Conservation (phyloP, 2,329 filamentous ascomycete species). For the Ceratocystis ficicola region DNA sequence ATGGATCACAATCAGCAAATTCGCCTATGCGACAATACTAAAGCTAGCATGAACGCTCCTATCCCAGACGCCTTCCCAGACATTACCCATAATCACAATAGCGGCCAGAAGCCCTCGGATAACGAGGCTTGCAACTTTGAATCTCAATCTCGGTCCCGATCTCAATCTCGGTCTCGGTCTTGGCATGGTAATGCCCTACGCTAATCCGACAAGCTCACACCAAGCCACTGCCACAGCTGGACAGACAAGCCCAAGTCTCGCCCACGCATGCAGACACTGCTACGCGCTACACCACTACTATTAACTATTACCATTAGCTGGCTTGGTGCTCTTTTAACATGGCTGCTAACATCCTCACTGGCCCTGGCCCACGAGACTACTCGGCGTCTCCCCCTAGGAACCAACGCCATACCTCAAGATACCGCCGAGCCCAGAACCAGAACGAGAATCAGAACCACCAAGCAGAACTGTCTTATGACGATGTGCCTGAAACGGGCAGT, state of each 20-base stretch:
- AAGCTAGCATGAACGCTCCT: constrained; percentile 5
- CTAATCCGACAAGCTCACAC: constrained; percentile 23
- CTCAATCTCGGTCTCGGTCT: constrained; percentile 30
- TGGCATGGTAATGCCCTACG: constrained; percentile 37
- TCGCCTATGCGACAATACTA: constrained; percentile 24
- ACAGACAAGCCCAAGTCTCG: constrained; percentile 10
- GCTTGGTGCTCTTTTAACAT: constrained; percentile 19
- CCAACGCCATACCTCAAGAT: constrained; percentile 24
- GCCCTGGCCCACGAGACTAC: constrained; percentile 32
- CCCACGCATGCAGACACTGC: neutral
- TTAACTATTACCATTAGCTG: neutral
- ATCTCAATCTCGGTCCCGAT: constrained; percentile 20
- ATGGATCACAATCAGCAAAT: constrained; percentile 13
- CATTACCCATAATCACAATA: neutral
- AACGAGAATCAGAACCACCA: constrained; percentile 28
- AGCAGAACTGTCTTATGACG: constrained; percentile 31
- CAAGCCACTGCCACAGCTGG: constrained; percentile 12
- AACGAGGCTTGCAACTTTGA: constrained; percentile 22
- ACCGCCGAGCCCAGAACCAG: constrained; percentile 22
- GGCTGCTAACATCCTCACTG: constrained; percentile 35
- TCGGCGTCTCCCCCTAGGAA: constrained; percentile 34
- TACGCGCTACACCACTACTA: constrained; percentile 1
- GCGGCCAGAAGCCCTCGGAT: constrained; percentile 13
- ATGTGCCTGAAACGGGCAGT: constrained; percentile 24
- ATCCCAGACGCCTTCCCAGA: neutral